Base-by-base conservation (phyloP, 176 grass and related monocot species). In the Triticum timopheevii region DNA sequence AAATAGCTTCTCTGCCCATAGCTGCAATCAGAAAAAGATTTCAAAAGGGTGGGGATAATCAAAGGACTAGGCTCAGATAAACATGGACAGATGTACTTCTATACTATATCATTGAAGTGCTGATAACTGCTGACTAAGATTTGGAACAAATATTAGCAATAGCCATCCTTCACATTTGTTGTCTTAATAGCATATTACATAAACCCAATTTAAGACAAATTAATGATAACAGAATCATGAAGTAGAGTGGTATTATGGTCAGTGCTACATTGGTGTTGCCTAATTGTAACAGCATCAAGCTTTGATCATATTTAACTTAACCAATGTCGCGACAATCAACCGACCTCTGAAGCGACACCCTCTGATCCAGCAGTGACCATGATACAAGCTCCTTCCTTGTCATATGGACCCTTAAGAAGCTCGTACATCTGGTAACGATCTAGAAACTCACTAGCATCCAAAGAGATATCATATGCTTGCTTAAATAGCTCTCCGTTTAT, bases 301-400 rank as follows among this genome's bases (percentile, higher is more conserved):
- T 58, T 47, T 35, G 2, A 22, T 30, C 4, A 56, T 80, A 54
- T 80, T 68, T 61, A 2, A 68, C 24, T 28, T 50, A 73, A 22
- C 11, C 12, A 77, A 23, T 86, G 76, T 10, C 15, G 27, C 15
- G 77, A 64, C 33, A 76, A 69, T 78, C 24, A 77, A 42, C 80
- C 78, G 65, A 95, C 96, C 92, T 98, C 88, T 79, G 91, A 98
- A 82, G 92, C 71, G 84, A 89, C 62, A 81, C 76, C 86, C 61
- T 90, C 92, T 34, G 96, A 82, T 45, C 87, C 88, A 86, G 93
- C 91, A 91, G 86, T 94, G 27, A 96, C 76, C 34, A 88, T 92
- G 65, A 96, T 23, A 85, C 92, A 96, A 33, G 96, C 96, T 73
- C 96, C 96, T 77, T 94, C 93, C 86, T 91, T 98, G 78, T 96